Percentiles rank a stretch among this genome's conserved stretches.
phyloP scores from a whole-genome alignment of 306 rosid species.

The Prunus fruticosa region DNA sequence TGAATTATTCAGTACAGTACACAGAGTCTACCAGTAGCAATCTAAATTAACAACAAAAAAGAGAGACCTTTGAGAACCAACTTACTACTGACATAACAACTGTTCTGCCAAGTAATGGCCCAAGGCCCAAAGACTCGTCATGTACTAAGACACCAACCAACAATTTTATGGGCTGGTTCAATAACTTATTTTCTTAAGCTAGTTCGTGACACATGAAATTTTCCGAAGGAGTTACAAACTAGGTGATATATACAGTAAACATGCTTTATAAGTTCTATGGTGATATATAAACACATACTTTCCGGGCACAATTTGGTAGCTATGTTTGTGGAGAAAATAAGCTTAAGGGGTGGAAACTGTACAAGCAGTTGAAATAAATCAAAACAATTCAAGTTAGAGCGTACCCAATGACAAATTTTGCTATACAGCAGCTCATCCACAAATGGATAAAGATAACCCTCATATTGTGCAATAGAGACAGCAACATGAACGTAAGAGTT shows the following conservation, averaged over 20 bases:
- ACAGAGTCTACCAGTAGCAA: neutral
- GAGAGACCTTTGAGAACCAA: neutral
- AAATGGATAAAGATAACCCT: conserved; percentile 77
- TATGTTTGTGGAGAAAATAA: neutral
- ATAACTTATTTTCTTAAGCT: neutral
- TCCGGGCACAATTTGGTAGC: neutral
- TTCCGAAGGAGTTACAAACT: neutral
- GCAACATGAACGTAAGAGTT: conserved; percentile 80
- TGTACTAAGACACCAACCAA: neutral
- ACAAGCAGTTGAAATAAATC: conserved; percentile 1
- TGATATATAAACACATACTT: neutral
- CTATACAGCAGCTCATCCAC: conserved; percentile 72
- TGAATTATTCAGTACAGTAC: neutral
- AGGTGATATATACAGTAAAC: neutral
- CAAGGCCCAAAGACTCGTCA: neutral
- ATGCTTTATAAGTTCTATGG: neutral
- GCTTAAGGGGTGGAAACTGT: neutral
- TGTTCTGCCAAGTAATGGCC: neutral
- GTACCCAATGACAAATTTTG: conserved; percentile 96
- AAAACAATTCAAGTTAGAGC: conserved; percentile 22
- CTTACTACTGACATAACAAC: neutral
- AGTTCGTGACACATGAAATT: neutral
- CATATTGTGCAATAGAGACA: conserved; percentile 71
- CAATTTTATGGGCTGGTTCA: neutral
- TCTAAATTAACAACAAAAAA: neutral